Evolutionary conservation across 305 asterid species (phyloP), one percentile per base, ranked within the genome.

Genomic region (Fraxinus nigra): DNA sequence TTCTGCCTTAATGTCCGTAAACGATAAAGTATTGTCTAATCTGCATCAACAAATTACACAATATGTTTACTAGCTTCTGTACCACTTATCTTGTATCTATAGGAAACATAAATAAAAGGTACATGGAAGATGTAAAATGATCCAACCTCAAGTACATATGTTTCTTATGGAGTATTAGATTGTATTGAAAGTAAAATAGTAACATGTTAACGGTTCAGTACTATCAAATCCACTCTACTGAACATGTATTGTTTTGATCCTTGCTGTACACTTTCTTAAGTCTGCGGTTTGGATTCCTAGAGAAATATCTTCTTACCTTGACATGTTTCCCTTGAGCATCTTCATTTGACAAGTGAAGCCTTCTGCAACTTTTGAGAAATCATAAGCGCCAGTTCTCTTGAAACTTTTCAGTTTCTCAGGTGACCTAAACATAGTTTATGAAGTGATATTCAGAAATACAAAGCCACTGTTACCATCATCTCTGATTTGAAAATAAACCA

Each of bases 1-100:
- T 67, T 88, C 97, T 86, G 86, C 86, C 82, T 85, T 92, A 86
- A 92, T 59, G 79, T 90, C 91, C 51, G 76, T 85, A 72, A 87
- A 56, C 13, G 93, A 92, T 76, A 84, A 32, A 82, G 77, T 84
- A 82, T 77, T 87, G 34, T 90, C 94, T 90, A 92, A 78, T 84
- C 98, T 93, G 92, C 90, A 87, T 28, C 78, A 87, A 65, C 83
- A 87, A 83, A 63, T 65, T 65, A 65, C 34, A 26, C 34, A 7
- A 8, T 10, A 63, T 65, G 34, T 65, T 65, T 65, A 65, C 72
- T 26, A 24, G 16, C 72, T 65, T 24, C 72, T 24, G 72, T 22
- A 8, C 72, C 5, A 65, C 72, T 65, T 61, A 22, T 24, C 72
- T 61, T 24, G 5, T 65, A 65, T 10, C 30, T 11, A 22, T 65